Evolutionary conservation across 306 rosid species (phyloP), one percentile per base, ranked within the genome.

Genomic region (Acacia melanoxylon): DNA sequence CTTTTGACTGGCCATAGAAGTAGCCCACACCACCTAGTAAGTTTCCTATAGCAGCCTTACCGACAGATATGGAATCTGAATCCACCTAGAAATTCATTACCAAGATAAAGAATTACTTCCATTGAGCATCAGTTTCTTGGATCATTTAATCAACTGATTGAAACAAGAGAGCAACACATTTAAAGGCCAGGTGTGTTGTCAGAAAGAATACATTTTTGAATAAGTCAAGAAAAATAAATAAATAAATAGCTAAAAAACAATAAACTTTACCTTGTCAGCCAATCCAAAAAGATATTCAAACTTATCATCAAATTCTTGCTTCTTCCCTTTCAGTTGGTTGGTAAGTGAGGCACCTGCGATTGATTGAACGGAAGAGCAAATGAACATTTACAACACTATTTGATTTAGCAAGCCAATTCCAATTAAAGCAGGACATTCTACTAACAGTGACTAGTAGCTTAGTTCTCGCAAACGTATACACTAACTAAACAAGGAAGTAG

Each of bases 1-100:
- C 93, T 88, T 85, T 92, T 78, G 97, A 95, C 89, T 83, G 97
- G 79, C 99, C 99, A 85, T 89, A 95, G 90, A 91, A 95, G 88
- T 93, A 95, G 83, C 99, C 97, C 3, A 95, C 90, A 82, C 99
- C 99, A 84, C 98, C 99, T 82, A 95, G 82, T 80, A 95, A 83
- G 86, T 91, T 95, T 78, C 93, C 97, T 20, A 95, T 73, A 58
- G 99, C 97, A 79, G 94, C 93, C 92, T 93, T 93, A 69, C 94
- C 98, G 83, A 89, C 97, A 75, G 84, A 71, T 58, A 90, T 46
- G 44, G 93, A 89, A 80, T 95, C 97, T 6, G 87, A 86, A 87
- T 93, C 97, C 86, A 93, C 88, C 99, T 95, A 92, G 72, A 90
- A 86, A 82, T 69, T 41, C 73, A 78, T 58, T 56, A 83, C 24